Evolutionary conservation across 176 grass and related monocot species (phyloP).

Genomic region (Calamus simplicifolius): DNA sequence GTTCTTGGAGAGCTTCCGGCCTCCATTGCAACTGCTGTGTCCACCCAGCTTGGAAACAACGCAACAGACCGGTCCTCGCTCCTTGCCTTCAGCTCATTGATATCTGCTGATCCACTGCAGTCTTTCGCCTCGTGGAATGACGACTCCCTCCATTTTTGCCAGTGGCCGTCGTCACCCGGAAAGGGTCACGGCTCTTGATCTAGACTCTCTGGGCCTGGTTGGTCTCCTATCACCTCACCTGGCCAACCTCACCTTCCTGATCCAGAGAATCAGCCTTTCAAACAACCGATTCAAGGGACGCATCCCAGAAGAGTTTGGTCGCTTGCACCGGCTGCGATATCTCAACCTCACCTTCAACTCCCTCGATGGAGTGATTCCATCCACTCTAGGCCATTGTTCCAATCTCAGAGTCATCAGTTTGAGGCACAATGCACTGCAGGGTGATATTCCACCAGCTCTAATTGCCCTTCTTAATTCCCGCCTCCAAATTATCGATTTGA

Average conservation of each 20-base stretch:
- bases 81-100: too few species aligned
- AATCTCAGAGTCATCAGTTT: conserved; percentile 12
- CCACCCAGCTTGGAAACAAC: too few species aligned
- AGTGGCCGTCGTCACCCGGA: too few species aligned
- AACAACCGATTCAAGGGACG: conserved; percentile 15
- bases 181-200: conserved; percentile 1
- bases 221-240: conserved; percentile 15
- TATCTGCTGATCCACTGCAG: too few species aligned
- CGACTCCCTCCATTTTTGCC: too few species aligned
- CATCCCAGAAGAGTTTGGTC: conserved; percentile 20
- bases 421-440: conserved; percentile 9
- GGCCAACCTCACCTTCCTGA: conserved; percentile 12
- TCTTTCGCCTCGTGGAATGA: too few species aligned
- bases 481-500: too few species aligned
- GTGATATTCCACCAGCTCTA: conserved; percentile 1
- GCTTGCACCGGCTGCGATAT: neutral
- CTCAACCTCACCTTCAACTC: conserved; percentile 10
- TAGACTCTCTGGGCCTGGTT: neutral
- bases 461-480: neutral
- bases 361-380: neutral
- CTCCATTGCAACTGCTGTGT: too few species aligned
- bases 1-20: too few species aligned
- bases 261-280: neutral
- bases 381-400: conserved; percentile 6
- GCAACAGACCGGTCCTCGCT: too few species aligned